Base-by-base conservation (phyloP, 208 protist species). In the Polymyxa betae region DNA sequence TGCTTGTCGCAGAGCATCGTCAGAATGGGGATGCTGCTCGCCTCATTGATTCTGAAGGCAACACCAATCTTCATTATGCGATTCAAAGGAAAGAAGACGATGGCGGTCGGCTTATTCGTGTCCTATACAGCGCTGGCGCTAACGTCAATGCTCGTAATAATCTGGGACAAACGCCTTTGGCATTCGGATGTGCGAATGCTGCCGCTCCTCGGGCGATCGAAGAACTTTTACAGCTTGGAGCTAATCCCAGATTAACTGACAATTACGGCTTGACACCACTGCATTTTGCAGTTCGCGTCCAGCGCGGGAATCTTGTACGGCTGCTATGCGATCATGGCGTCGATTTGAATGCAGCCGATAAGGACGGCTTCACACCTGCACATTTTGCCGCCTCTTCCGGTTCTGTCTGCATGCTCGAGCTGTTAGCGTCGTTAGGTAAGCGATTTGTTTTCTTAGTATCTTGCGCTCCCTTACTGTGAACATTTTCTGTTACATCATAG, bases 41-140 rank as follows among this genome's bases (percentile, higher is more conserved):
- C 5, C 5, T 5, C n/a, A 20, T 82, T n/a, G 72, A 82, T 82
- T n/a, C 16, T 45, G 12, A 43, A 45, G 72, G 72, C 35, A 82
- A 82, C n/a, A 35, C 72, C 5, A 5, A 5, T 43, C 12, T 43
- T 5, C n/a, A 82, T 35, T 82, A 82, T 43, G 72, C 72, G 5
- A n/a, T n/a, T 35, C 35, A 82, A 82, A 5, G 72, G 10, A 43
- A 45, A n/a, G 72, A 82, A 12, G 5, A n/a, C 40, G 72, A 82
- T 43, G 16, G 40, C 16, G 72, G 72, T n/a, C 72, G 72, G n/a
- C 72, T 82, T 20, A 43, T 82, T 82, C 72, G 72, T 43, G 72
- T 82, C 72, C 72, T 82, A 20, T 82, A 45, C 72, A 82, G 72
- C n/a, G 72, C 72, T 43, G 72, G 72, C n/a, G 72, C 40, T 40